A percentile compares a stretch with the other conserved stretches of the same genome.
phyloP scores from a whole-genome alignment of 163 green algal species.

The Chlamydomonas reinhardtii region DNA sequence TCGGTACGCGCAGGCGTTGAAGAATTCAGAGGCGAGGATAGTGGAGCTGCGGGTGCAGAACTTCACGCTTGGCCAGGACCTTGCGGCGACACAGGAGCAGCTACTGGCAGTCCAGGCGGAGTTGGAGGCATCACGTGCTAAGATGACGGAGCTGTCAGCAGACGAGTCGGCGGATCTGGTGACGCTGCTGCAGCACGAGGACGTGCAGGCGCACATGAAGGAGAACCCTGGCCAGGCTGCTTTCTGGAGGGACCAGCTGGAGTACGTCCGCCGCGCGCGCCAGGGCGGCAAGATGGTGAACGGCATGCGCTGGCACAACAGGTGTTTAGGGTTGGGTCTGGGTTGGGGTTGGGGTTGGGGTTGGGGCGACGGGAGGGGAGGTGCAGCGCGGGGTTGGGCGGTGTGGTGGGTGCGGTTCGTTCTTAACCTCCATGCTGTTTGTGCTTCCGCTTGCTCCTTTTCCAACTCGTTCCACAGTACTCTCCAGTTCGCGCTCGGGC shows the following conservation, averaged over 20 bases:
- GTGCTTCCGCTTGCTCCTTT: no score
- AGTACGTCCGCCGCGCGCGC: not conserved
- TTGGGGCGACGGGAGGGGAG: no score
- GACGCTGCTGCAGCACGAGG: not conserved
- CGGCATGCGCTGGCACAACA: not conserved
- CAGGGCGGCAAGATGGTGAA: not conserved
- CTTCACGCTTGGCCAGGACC: not conserved
- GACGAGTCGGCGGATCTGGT: not conserved
- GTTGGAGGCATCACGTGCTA: not conserved
- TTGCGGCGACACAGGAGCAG: not conserved
- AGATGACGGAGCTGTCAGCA: not conserved
- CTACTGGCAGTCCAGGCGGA: no score
- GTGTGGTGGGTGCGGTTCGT: not conserved
- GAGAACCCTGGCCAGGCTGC: not conserved
- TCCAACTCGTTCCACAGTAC: not conserved
- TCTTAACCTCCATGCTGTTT: no score
- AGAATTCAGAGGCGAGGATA: not conserved
- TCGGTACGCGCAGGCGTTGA: not conserved
- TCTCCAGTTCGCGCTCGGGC: not conserved
- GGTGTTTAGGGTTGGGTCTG: no score
- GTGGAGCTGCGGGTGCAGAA: not conserved
- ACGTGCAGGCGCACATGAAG: not conserved
- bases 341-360: no score
- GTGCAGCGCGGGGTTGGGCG: not conserved
- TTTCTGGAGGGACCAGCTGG: not conserved